Evolutionary conservation across 1,284 basidiomycete species (phyloP), one percentile per base, ranked within the genome.

Genomic region (Pseudozyma thailandica): DNA sequence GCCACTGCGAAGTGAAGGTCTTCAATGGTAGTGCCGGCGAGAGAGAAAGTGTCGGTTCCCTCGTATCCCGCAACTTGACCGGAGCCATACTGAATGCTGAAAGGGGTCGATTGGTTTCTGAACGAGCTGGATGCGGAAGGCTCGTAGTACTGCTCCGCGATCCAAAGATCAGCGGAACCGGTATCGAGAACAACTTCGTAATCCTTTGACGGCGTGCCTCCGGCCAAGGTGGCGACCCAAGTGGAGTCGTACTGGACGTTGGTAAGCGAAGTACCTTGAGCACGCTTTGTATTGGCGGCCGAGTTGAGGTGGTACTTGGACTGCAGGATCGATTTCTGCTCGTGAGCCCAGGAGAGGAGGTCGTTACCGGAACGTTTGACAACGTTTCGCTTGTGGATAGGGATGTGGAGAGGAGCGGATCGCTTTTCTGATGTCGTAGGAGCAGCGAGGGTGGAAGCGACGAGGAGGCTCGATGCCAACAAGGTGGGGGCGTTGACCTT

Each of bases 1-100:
- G 79, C 79, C 1, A 80, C 66, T n/a, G 75, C 78, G 49, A 80
- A 72, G 25, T 61, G 46, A 37, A 74, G 68, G 18, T 57, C 43
- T 16, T 58, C 27, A 10, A 72, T 60, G 2, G 59, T 73, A 1
- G 72, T 59, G 3, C 54, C 52, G 12, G 71, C 74, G 1, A 78
- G 46, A 8, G 49, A 41, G 41, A 78, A 62, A 1, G 28, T 44
- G 33, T 78, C 75, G 15, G 41, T 58, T 0, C 54, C 74, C 8
- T 62, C 18, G 41, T 64, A 74, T 10, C 75, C 75, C 8, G 50
- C 44, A 2, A 78, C 75, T 13, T 56, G 28, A 9, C 75, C 75
- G 1, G 55, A 57, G 0, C 75, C 75, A 33, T 78, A 78, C 18
- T 54, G 55, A 35, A 78, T 63, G 48, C 50, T 28, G 20, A 78